Conservation (phyloP, 2,329 filamentous ascomycete species). For the Colletotrichum tropicicola region DNA sequence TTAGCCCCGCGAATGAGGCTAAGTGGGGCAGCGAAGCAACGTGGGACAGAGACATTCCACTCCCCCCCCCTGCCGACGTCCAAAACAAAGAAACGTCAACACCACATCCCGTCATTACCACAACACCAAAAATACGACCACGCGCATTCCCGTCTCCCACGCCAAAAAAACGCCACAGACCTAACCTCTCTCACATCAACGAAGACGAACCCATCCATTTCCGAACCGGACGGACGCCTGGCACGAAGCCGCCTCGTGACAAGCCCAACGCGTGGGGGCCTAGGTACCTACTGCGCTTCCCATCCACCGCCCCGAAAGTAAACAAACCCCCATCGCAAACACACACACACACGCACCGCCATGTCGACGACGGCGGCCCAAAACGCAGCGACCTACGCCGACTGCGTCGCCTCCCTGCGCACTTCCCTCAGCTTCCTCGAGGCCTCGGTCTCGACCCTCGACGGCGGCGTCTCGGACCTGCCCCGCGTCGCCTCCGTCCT, state of each 20-base stretch:
- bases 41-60: constrained; percentile 2
- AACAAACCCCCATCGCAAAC: not conserved
- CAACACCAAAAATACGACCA: not conserved
- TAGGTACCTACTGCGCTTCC: no score
- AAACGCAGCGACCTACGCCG: constrained; percentile 52
- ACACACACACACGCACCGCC: not conserved
- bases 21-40: constrained; percentile 14
- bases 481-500: constrained; percentile 64
- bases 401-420: constrained; percentile 69
- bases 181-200: no score
- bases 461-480: constrained; percentile 65
- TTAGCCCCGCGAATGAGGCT: not conserved
- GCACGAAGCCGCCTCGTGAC: no score
- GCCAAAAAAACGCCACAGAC: no score
- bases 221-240: no score
- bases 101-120: not conserved
- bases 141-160: no score
- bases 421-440: constrained; percentile 69
- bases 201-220: no score
- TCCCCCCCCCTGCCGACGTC: not conserved
- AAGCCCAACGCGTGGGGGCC: no score
- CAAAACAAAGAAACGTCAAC: constrained; percentile 13
- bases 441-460: constrained; percentile 66
- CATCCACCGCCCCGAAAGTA: not conserved
- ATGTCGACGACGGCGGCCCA: not conserved